Evolutionary conservation across 345 rosid genomes (phyloP).

Genomic region (Tarenaya hassleriana): DNA sequence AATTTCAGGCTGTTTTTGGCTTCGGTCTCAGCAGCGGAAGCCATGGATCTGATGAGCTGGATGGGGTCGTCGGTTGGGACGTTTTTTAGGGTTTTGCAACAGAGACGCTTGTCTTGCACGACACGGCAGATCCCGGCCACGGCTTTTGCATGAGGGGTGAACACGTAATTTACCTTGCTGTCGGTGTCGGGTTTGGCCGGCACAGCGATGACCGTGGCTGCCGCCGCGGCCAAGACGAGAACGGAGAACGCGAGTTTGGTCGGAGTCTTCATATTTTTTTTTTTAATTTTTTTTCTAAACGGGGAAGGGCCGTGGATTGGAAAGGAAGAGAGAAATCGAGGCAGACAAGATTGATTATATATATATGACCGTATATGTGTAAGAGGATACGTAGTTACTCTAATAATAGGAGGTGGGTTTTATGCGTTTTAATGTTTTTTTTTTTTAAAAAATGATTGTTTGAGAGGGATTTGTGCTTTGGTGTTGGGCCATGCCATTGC

Average conservation of each 20-base stretch:
- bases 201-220: not conserved
- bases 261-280: slow-evolving; percentile 23
- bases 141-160: slow-evolving; percentile 33
- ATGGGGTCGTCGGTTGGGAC: slow-evolving; percentile 41
- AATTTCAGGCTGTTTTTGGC: slow-evolving; percentile 31
- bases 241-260: slow-evolving; percentile 29
- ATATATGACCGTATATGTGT: slow-evolving; percentile 8
- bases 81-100: slow-evolving; percentile 36
- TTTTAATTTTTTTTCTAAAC: not conserved
- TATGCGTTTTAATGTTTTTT: no score
- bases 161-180: slow-evolving; percentile 16
- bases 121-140: slow-evolving; percentile 37
- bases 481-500: no score
- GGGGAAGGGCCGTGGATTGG: slow-evolving; percentile 28
- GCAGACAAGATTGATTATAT: slow-evolving; percentile 12
- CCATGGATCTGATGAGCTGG: slow-evolving; percentile 35
- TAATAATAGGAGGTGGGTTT: slow-evolving; percentile 6
- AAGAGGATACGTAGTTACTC: slow-evolving; percentile 15
- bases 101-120: slow-evolving; percentile 41
- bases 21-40: slow-evolving; percentile 29
- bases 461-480: no score
- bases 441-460: no score
- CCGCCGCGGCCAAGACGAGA: slow-evolving; percentile 26
- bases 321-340: slow-evolving; percentile 24
- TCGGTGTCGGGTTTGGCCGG: slow-evolving; percentile 20